Evolutionary conservation across 192 early-diverging fungal species (phyloP), one percentile per base, ranked within the genome.

Genomic region (Nowakowskiella sp.): DNA sequence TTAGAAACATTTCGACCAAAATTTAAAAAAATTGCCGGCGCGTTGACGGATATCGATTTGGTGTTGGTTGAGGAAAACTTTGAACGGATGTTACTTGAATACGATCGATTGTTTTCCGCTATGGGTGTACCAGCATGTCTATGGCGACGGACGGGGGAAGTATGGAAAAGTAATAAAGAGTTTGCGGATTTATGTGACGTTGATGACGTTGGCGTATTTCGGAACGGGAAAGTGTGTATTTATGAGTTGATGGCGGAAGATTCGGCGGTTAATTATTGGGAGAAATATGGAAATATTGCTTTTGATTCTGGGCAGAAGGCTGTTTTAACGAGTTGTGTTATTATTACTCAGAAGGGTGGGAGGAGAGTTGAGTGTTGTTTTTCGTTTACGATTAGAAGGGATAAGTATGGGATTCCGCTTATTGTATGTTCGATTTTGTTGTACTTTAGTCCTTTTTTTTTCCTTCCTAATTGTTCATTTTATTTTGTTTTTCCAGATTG

Each of bases 121-220:
- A 86, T 87, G 79, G 91, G 88, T 31, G 81, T 92, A 36, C 91
- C 91, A 0, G 84, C 90, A 8, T 91, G 89, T 60, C 68, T 92
- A 42, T 94, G 91, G 91, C 79, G 91, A 24, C 80, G 91, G 48
- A 92, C 91, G 2, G 91, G 91, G 31, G 91, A 94, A 60, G 90
- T 94, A 25, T 91, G 87, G 71, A 91, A 89, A 53, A 83, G 85
- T 21, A 94, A 94, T 74, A 79, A 83, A 45, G 88, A 88, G 68
- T 94, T 94, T 76, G 91, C 90, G 2, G 26, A 61, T 5, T 36
- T 65, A 9, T n/a, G n/a, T n/a, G n/a, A n/a, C n/a, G n/a, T n/a
- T n/a, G 73, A 82, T 2, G 64, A 89, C 45, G 84, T 92, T 4
- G 81, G 85, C 42, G 77, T 94, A 26, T 72, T 94, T 7, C 72